Evolutionary conservation across 352 stramenopile species (phyloP).

Genomic region (Peronospora destructor): DNA sequence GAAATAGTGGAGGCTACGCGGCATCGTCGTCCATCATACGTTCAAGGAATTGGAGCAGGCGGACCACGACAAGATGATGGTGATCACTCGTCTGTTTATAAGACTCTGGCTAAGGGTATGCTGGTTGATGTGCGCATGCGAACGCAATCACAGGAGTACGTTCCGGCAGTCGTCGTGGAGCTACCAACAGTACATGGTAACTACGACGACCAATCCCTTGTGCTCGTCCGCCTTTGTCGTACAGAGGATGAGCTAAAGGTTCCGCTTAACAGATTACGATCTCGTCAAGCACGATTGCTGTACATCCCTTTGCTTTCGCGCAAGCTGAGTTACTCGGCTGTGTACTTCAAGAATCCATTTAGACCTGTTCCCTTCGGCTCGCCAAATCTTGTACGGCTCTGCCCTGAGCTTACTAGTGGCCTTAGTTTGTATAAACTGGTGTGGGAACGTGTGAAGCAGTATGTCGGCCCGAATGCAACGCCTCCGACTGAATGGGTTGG

Average conservation of each 20-base stretch:
- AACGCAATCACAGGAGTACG: constrained; percentile 65
- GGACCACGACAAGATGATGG: constrained; percentile 36
- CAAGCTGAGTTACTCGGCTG: constrained; percentile 81
- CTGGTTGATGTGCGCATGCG: constrained; percentile 70
- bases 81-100: constrained; percentile 46
- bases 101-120: constrained; percentile 47
- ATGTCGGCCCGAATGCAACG: constrained; percentile 38
- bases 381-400: constrained; percentile 82
- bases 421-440: constrained; percentile 77
- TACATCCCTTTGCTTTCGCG: constrained; percentile 78
- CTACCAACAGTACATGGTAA: constrained; percentile 20
- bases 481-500: constrained; percentile 37
- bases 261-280: constrained; percentile 51
- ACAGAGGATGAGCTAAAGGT: constrained; percentile 74
- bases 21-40: constrained; percentile 69
- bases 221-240: constrained; percentile 57
- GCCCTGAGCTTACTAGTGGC: constrained; percentile 74
- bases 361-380: constrained; percentile 76
- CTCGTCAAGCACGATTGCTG: constrained; percentile 61
- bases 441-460: constrained; percentile 78
- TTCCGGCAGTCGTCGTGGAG: constrained; percentile 59
- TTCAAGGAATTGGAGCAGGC: constrained; percentile 25
- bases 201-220: constrained; percentile 41
- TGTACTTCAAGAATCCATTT: constrained; percentile 89
- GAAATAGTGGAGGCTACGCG: constrained; percentile 67